These are phyloP conservation scores for Eutrema japonicum DNA, from an alignment of 345 rosid species.

Conservation along the genomic window DNA sequence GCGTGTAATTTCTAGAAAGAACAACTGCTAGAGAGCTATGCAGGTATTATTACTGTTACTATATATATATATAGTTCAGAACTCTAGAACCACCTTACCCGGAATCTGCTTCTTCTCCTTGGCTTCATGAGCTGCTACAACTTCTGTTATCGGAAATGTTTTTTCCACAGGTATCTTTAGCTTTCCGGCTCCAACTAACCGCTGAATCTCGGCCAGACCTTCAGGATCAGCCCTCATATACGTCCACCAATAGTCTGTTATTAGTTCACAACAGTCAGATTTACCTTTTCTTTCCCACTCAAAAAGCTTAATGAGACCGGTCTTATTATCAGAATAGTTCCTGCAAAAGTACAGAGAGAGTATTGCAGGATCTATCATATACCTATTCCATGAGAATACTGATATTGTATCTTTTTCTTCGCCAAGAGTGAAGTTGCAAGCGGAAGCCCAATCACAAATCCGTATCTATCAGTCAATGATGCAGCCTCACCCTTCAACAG, in stretches of 20 bases:
- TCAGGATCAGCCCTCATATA: constrained; percentile 95
- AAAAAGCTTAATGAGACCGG: background rate
- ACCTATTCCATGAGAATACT: constrained; percentile 92
- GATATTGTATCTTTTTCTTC: constrained; percentile 76
- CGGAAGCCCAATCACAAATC: constrained; percentile 83
- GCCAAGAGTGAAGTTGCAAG: constrained; percentile 68
- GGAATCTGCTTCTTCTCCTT: constrained; percentile 69
- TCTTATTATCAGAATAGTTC: constrained; percentile 3
- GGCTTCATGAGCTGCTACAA: constrained; percentile 84
- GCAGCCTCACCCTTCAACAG: constrained; percentile 78
- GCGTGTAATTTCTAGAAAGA: constrained; percentile 36
- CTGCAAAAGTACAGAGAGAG: background rate
- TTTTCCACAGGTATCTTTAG: constrained; percentile 82
- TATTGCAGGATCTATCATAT: constrained; percentile 23
- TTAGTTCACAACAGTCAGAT: constrained; percentile 18
- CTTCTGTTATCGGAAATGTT: constrained; percentile 72
- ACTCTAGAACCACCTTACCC: constrained; percentile 88
- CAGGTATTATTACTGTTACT: constrained; percentile 35
- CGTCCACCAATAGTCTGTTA: constrained; percentile 79
- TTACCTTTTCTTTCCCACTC: background rate
- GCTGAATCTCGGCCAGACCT: constrained; percentile 74
- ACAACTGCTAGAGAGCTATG: constrained; percentile 35
- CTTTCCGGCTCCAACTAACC: constrained; percentile 75
- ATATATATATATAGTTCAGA: constrained; percentile 44
- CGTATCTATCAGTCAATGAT: constrained; percentile 79